Conservation (phyloP, 116 monocot genomes). For the Posidonia oceanica region DNA sequence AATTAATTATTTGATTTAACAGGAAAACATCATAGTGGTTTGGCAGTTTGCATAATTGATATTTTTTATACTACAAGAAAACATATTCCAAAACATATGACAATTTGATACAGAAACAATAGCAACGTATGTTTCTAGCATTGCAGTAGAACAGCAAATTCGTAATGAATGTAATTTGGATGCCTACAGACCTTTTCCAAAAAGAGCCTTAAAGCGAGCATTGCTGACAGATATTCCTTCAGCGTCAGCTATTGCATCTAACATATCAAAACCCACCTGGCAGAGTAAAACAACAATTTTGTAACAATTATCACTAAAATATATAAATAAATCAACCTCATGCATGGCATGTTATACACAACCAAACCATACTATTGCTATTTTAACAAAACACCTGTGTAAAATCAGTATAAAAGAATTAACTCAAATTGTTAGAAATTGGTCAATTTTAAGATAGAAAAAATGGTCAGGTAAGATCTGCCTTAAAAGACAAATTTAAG, state of each 20-base stretch:
- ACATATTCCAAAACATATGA: too few species aligned
- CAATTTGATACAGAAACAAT: too few species aligned
- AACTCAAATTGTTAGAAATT: too few species aligned
- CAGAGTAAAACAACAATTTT: neutral
- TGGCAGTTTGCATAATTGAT: too few species aligned
- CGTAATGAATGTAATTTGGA: neutral
- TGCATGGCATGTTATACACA: neutral
- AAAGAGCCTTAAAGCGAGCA: conserved; percentile 49
- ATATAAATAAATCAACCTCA: neutral
- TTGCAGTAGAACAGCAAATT: neutral
- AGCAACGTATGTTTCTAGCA: neutral
- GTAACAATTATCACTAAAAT: neutral
- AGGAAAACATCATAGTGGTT: too few species aligned
- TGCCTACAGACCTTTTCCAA: conserved; percentile 60
- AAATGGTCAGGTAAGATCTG: too few species aligned
- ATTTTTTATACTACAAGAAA: too few species aligned
- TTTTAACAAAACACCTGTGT: too few species aligned
- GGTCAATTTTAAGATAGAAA: too few species aligned
- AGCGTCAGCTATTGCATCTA: conserved; percentile 80
- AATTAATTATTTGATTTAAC: too few species aligned
- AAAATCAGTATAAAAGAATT: too few species aligned
- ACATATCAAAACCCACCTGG: conserved; percentile 94
- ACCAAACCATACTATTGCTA: neutral
- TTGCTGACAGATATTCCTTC: conserved; percentile 78
- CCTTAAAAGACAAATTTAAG: too few species aligned